Evolutionary conservation across 106 monocot genomes (phyloP), one percentile per base, ranked within the genome.

Genomic region (Agapanthus africanus): DNA sequence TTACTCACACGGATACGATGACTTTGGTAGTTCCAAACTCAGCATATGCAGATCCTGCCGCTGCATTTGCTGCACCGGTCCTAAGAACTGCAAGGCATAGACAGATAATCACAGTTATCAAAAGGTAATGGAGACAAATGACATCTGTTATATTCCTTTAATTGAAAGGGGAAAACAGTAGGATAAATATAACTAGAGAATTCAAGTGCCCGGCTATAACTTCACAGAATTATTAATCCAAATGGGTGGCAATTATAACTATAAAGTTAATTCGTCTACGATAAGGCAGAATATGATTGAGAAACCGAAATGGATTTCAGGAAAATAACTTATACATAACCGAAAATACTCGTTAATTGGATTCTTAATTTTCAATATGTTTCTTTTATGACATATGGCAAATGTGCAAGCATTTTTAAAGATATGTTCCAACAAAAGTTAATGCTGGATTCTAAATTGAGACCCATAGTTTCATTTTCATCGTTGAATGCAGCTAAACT

Each of bases 1-100:
- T n/a, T n/a, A n/a, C n/a, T n/a, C n/a, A n/a, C 94, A 95, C 88
- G 40, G 95, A 95, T 26, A 95, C 95, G 46, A 91, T 83, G 54
- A 95, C 95, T 66, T 95, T 95, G n/a, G 95, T 95, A 19, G 79
- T 42, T 50, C 95, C 95, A 85, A 95, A 91, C 54, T 91, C 95
- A 14, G 87, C 95, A 86, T 95, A 95, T 34, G 95, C 91, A 72
- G 95, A 95, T 15, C 95, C 91, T 52, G 95, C 88, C 33, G 95
- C 95, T 66, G 91, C 77, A 75, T 65, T 83, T 54, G 79, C 70
- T 4, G 91, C 85, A 23, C 91, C 91, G 52, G 83, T 85, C 59
- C 79, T 76, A 21, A 95, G 73, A 86, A 85, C 94, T 94, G 80
- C 68, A 77, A 73, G 34, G 40, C 5, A 76, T 28, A 9, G 52